These are phyloP conservation scores for Termitomyces sp. DNA, from an alignment of 1,284 basidiomycete genomes.

Conservation along the genomic window DNA sequence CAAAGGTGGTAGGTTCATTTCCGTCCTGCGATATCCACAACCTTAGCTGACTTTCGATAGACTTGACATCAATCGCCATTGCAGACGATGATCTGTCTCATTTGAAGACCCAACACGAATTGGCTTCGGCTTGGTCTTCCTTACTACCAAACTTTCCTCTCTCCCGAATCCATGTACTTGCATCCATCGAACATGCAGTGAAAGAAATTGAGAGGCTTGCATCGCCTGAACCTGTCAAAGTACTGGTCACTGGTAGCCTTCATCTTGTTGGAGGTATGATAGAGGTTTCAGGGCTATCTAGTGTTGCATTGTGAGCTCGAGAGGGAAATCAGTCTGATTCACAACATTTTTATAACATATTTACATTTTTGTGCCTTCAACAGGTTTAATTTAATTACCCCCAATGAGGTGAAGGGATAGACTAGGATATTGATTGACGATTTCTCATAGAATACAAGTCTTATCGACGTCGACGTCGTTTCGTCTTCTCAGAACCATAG, in stretches of 20 bases:
- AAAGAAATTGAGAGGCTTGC: constrained; percentile 48
- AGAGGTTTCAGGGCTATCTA: constrained; percentile 78
- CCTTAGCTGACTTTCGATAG: constrained; percentile 34
- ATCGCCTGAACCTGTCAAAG: constrained; percentile 41
- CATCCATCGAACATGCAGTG: constrained; percentile 88
- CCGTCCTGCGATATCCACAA: neutral
- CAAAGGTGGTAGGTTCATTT: constrained; percentile 68
- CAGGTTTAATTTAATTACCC: too few relatives aligned
- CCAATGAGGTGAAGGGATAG: neutral
- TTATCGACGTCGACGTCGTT: constrained; percentile 12
- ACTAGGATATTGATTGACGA: neutral
- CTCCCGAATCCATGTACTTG: constrained; percentile 70
- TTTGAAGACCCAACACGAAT: constrained; percentile 72
- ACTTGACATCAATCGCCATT: constrained; percentile 68
- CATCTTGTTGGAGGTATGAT: constrained; percentile 95
- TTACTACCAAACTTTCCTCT: constrained; percentile 59
- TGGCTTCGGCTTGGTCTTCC: constrained; percentile 70
- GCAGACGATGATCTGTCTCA: constrained; percentile 59
- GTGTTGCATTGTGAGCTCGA: constrained; percentile 44
- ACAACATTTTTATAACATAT: neutral
- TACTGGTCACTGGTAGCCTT: constrained; percentile 88
- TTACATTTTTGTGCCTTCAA: neutral
- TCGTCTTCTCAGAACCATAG: constrained; percentile 34
- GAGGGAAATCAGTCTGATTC: neutral
- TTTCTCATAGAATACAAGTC: neutral